Percentiles rank a stretch among this genome's conserved stretches.
These are phyloP conservation scores for Teunomyces tritomae DNA, from an alignment of 805 yeast species.

Conservation along the genomic window DNA sequence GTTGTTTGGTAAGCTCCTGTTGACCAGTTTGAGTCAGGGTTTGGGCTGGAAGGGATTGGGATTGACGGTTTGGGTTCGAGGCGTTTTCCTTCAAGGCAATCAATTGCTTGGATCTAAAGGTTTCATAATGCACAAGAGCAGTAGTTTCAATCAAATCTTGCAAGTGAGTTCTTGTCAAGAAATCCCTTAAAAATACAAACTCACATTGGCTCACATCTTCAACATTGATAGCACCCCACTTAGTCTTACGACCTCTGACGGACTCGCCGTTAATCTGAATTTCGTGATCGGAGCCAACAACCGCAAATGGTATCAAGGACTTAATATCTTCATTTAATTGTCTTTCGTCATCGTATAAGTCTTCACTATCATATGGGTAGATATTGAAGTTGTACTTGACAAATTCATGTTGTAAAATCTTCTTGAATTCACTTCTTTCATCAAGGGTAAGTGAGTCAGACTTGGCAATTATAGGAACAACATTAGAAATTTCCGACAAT, in stretches of 20 bases:
- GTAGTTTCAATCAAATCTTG: constrained; percentile 96
- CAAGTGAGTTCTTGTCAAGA: constrained; percentile 90
- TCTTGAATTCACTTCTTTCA: constrained; percentile 80
- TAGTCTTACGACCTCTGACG: constrained; percentile 86
- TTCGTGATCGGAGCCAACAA: constrained; percentile 84
- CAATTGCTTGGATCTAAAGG: constrained; percentile 90
- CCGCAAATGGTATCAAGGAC: constrained; percentile 84
- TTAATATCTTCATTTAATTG: constrained; percentile 74
- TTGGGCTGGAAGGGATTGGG: constrained; percentile 24
- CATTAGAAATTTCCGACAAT: constrained; percentile 86
- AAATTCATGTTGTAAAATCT: constrained; percentile 73
- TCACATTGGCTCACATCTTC: constrained; percentile 96
- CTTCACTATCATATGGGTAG: constrained; percentile 79
- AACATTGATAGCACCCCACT: constrained; percentile 91
- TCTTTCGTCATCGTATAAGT: constrained; percentile 65
- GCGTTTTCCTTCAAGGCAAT: constrained; percentile 91
- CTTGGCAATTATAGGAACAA: constrained; percentile 93
- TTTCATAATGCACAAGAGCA: constrained; percentile 81
- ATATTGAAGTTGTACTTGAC: constrained; percentile 66
- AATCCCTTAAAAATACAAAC: constrained; percentile 89
- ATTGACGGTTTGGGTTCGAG: constrained; percentile 42
- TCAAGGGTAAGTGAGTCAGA: constrained; percentile 83
- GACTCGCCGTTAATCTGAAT: constrained; percentile 72
- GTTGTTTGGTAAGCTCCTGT: background rate
- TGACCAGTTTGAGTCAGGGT: constrained; percentile 2